Percentiles rank a stretch among this genome's conserved stretches.
phyloP scores from a whole-genome alignment of 371 early-diverging fungal species.

The Apophysomyces ossiformis region DNA sequence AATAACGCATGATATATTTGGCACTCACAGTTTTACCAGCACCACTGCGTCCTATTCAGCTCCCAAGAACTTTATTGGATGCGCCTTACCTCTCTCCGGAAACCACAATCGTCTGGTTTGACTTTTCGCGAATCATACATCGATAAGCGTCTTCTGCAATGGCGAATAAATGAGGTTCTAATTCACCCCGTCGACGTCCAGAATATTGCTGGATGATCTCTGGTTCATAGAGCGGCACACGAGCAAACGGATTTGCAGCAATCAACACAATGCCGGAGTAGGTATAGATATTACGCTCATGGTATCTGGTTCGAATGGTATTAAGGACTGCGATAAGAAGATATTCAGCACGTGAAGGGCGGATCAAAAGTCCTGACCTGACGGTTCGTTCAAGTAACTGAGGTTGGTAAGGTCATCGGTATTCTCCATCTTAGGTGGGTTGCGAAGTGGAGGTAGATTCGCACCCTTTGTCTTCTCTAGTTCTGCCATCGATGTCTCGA shows the following conservation, averaged over 20 bases:
- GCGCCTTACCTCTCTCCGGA: conserved; percentile 90
- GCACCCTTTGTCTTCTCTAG: conserved; percentile 64
- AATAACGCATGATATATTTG: conserved; percentile 97
- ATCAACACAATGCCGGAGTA: conserved; percentile 99
- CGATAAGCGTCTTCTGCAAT: conserved; percentile 98
- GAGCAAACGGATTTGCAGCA: conserved; percentile 97
- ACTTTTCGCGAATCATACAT: conserved; percentile 88
- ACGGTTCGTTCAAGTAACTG: conserved; percentile 91
- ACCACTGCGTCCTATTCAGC: conserved; percentile 54
- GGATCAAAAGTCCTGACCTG: conserved; percentile 52
- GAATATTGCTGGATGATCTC: conserved; percentile 92
- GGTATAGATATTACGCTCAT: conserved; percentile 94
- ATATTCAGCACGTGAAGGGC: conserved; percentile 11
- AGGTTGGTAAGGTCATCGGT: conserved; percentile 92
- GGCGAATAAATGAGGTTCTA: conserved; percentile 98
- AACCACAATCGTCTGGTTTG: conserved; percentile 98
- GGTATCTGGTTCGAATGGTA: conserved; percentile 87
- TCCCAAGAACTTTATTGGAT: neutral
- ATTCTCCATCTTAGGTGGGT: conserved; percentile 87
- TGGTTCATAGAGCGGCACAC: conserved; percentile 84
- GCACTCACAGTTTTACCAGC: conserved; percentile 98
- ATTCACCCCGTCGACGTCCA: conserved; percentile 90
- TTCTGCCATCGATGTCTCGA: conserved; percentile 73
- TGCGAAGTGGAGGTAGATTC: conserved; percentile 86
- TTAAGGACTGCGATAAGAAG: conserved; percentile 68